Evolutionary conservation across 2,329 filamentous ascomycete genomes (phyloP), one percentile per base, ranked within the genome.

Genomic region (Pseudohalonectria lignicola): DNA sequence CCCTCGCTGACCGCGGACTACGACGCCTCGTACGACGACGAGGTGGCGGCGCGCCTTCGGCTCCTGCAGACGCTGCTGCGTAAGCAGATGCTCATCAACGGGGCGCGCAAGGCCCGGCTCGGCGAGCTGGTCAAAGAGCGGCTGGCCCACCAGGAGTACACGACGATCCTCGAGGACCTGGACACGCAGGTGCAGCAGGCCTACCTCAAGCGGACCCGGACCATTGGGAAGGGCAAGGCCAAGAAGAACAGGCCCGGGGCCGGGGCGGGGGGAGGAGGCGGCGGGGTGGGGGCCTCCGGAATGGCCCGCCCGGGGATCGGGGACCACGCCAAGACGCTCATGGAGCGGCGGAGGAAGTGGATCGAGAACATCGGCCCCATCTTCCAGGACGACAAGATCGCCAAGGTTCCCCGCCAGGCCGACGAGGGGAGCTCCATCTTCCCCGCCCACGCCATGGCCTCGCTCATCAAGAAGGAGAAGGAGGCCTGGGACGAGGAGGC

Each of bases 71-170:
- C 74, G 37, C 80, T 86, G 37, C 72, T 98, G 3, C 82, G 86
- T 47, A 79, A 87, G 42, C 82, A 92, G 54, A 83, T 84, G 56
- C 76, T 94, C 40, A 67, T 84, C 58, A 98, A 98, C 56, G 90
- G 88, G 29, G 86, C 90, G 5, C 82, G 87, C 45, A 96, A 96
- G 61, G 72, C 86, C 6, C 77, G 88, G 3, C 69, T 98, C 10
- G 78, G 86, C 1, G 88, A 95, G 28, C 71, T 95, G 20, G 86
- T 92, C 7, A 83, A 87, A 49, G 88, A 94, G 56, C 80, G 86
- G 47, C 90, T 98, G 76, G 92, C 92, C 0, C 81, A 92, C 62
- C 92, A 98, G 55, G 92, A 98, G 57, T 98, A 94, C 65, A 83
- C 82, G 57, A 95, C 87, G 40, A 98, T 98, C 49, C 81, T 93